These are phyloP conservation scores for Alternaria sp. DNA, from an alignment of 2,329 filamentous ascomycete genomes.

Conservation along the genomic window DNA sequence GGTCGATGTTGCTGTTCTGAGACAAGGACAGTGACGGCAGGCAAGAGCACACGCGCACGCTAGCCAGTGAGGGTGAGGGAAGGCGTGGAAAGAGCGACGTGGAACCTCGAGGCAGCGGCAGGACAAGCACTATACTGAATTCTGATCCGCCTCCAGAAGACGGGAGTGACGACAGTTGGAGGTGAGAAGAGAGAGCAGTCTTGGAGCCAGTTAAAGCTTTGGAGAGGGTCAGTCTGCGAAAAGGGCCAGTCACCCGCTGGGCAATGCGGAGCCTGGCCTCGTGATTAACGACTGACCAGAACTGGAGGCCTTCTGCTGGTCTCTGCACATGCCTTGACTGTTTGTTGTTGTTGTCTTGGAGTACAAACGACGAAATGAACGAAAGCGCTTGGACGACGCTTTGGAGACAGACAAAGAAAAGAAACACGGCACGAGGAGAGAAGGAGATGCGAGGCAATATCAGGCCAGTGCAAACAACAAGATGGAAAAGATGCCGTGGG, in stretches of 20 bases:
- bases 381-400: conserved; percentile 3
- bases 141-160: background rate
- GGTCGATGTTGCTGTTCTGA: conserved; percentile 2
- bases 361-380: conserved; percentile 8
- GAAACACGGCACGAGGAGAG: background rate
- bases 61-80: conserved; percentile 3
- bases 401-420: conserved; percentile 6
- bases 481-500: background rate
- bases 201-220: background rate
- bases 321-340: conserved; percentile 2
- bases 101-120: conserved; percentile 1
- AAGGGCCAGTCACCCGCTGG: background rate
- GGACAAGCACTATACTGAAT: background rate
- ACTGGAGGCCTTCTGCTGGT: conserved; percentile 2
- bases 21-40: background rate
- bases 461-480: background rate
- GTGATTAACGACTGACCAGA: background rate
- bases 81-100: conserved; percentile 17
- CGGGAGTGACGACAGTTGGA: background rate
- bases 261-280: background rate
- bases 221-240: background rate
- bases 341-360: conserved; percentile 9
- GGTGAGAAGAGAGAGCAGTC: background rate
- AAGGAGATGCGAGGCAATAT: background rate
- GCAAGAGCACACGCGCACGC: conserved; percentile 7